Evolutionary conservation across 2,329 filamentous ascomycete genomes (phyloP), one percentile per base, ranked within the genome.

Genomic region (Fusarium papillatum): DNA sequence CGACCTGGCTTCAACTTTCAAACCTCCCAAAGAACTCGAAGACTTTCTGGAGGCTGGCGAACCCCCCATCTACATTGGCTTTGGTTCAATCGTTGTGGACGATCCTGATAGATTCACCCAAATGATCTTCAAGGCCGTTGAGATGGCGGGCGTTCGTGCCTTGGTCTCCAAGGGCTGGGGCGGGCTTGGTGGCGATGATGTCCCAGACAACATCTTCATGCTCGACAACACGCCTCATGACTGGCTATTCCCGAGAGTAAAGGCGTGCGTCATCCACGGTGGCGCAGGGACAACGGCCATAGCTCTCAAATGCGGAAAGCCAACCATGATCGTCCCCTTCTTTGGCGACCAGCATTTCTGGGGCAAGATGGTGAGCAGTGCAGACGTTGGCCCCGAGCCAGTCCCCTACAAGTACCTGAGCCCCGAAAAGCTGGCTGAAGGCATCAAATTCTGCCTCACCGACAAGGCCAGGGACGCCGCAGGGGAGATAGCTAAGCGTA

Each of bases 261-360:
- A 85, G 55, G 92, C 91, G 0, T 93, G 93, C 5, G 90, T 95
- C 2, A 94, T 95, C 72, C 94, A 95, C 74, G 94, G 94, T n/a
- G 94, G 94, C 16, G 94, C 94, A 1, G 94, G 94, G 3, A 95
- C 94, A 0, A 94, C 93, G 1, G 94, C 94, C 2, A 93, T 93
- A 59, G 93, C 93, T 1, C 86, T 95, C 38, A 94, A 93, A 81
- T 93, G 90, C 73, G 94, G 89, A 5, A 90, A 90, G 77, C 94
- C 94, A 0, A 95, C 92, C 7, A 93, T 95, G 90, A 90, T 95
- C 31, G 92, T 95, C 3, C 94, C 94, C 0, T 95, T 95, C 83
- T 95, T 95, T 75, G 94, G 94, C 4, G 94, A 95, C 79, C 94
- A 95, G 81, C 89, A 93, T 61, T 95, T 95, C 80, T 95, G 94